Percentiles rank a stretch among this genome's conserved stretches.
Evolutionary conservation across 306 rosid genomes (phyloP).

Genomic region (Lathyrus sativus): DNA sequence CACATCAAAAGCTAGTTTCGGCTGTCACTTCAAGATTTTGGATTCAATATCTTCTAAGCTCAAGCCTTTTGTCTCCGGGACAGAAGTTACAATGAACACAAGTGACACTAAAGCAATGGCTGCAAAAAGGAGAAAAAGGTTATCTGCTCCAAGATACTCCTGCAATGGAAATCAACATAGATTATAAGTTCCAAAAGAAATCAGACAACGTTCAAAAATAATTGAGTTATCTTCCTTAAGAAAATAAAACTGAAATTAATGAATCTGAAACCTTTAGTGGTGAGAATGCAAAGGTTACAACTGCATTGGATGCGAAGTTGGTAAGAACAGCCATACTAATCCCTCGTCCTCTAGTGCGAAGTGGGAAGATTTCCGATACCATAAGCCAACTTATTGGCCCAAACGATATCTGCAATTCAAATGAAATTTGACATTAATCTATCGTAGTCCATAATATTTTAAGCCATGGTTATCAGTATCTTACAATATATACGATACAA

Average conservation of each 20-base stretch:
- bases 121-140: constrained; percentile 90
- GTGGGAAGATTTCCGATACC: constrained; percentile 93
- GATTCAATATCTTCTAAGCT: constrained; percentile 93
- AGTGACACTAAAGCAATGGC: constrained; percentile 75
- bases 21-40: constrained; percentile 71
- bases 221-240: constrained; percentile 20
- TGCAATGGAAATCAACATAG: constrained; percentile 46
- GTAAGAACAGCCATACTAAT: constrained; percentile 95
- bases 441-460: background rate
- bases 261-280: constrained; percentile 69
- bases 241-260: constrained; percentile 15
- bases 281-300: constrained; percentile 87
- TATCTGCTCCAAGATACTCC: constrained; percentile 92
- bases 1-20: constrained; percentile 33
- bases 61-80: constrained; percentile 96
- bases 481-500: background rate
- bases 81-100: constrained; percentile 58
- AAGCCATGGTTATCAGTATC: constrained; percentile 3
- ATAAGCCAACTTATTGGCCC: constrained; percentile 99
- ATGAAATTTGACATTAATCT: constrained; percentile 30
- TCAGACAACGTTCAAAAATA: constrained; percentile 15
- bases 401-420: constrained; percentile 80
- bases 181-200: constrained; percentile 25
- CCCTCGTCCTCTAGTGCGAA: constrained; percentile 92
- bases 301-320: constrained; percentile 86